phyloP scores from a whole-genome alignment of 306 rosid genomes.

The Vigna hirtella region DNA sequence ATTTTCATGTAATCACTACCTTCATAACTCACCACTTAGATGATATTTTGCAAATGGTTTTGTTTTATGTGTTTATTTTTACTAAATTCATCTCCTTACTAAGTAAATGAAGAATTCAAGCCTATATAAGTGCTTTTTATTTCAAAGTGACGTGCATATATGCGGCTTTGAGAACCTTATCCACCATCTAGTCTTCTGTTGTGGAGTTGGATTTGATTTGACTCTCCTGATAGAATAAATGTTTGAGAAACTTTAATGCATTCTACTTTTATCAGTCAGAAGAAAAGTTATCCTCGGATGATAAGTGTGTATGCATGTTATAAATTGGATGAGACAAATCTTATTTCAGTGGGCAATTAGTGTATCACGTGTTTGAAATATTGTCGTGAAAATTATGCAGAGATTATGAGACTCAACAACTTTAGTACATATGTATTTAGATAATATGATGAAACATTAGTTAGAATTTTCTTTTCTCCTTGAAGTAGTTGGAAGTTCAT shows the following conservation, averaged over 20 bases:
- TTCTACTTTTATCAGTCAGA: constrained; percentile 6
- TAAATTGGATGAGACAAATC: background rate
- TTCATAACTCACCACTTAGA: background rate
- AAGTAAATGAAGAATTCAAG: background rate
- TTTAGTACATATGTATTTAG: background rate
- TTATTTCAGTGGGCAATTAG: background rate
- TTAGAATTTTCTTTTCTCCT: too few species aligned
- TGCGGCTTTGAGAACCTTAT: background rate
- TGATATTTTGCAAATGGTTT: background rate
- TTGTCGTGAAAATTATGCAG: background rate
- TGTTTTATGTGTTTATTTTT: background rate
- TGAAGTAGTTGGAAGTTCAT: too few species aligned
- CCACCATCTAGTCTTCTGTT: background rate
- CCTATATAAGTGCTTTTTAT: constrained; percentile 17
- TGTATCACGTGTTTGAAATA: constrained; percentile 8
- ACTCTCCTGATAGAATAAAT: constrained; percentile 29
- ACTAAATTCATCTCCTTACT: background rate
- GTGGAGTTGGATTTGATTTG: background rate
- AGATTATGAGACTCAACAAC: background rate
- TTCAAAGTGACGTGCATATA: constrained; percentile 23
- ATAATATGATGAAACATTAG: too few species aligned
- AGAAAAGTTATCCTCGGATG: constrained; percentile 18
- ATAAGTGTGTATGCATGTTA: background rate
- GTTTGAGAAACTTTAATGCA: background rate
- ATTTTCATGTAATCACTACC: background rate